Conservation (phyloP, 805 yeast genomes). For the Wickerhamomyces sydowiorum region DNA sequence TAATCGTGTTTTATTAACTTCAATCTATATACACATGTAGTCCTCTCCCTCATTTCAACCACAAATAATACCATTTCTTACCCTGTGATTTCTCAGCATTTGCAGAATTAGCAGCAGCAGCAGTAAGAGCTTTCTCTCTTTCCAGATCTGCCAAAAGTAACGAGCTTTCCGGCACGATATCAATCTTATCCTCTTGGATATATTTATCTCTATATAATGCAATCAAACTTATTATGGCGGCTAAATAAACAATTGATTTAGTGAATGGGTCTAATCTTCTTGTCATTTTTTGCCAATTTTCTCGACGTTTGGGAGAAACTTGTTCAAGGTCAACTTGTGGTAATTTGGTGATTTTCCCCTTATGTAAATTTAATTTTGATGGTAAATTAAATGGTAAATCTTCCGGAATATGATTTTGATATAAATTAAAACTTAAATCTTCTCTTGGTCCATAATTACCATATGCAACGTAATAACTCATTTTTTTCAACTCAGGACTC, state of each 20-base stretch:
- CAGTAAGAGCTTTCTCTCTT: too few species aligned
- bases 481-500: slow-evolving; percentile 42
- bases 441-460: slow-evolving; percentile 72
- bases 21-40: background rate
- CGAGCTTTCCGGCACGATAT: slow-evolving; percentile 31
- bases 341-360: slow-evolving; percentile 24
- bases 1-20: too few species aligned
- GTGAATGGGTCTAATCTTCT: slow-evolving; percentile 52
- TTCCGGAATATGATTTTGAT: slow-evolving; percentile 39
- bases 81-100: background rate
- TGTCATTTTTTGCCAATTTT: slow-evolving; percentile 39
- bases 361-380: slow-evolving; percentile 16
- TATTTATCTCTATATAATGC: slow-evolving; percentile 54
- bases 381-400: slow-evolving; percentile 56
- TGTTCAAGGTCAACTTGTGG: slow-evolving; percentile 35
- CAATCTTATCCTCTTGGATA: slow-evolving; percentile 35
- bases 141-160: slow-evolving; percentile 33
- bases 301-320: slow-evolving; percentile 37
- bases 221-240: slow-evolving; percentile 39
- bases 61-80: slow-evolving; percentile 22
- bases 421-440: slow-evolving; percentile 41
- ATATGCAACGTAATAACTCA: slow-evolving; percentile 57
- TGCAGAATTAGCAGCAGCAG: too few species aligned
- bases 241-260: slow-evolving; percentile 44
- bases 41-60: slow-evolving; percentile 14